Evolutionary conservation across 805 yeast genomes (phyloP).

Genomic region (Candida broadrunensis): DNA sequence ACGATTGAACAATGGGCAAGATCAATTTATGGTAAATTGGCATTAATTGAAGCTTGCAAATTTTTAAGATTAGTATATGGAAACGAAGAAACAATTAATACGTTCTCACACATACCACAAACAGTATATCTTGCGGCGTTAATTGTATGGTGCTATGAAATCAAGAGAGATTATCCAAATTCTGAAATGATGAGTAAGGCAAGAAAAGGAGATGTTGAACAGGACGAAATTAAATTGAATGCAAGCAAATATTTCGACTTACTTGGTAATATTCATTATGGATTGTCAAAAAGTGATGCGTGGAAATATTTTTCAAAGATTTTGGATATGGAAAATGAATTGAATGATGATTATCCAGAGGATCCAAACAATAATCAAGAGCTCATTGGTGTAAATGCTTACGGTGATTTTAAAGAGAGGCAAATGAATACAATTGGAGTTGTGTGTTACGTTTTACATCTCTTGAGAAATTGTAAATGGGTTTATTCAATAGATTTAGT

Average conservation of each 20-base stretch:
- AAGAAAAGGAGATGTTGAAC: not conserved
- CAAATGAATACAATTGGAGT: constrained; percentile 7
- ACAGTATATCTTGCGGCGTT: constrained; percentile 7
- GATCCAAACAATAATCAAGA: not conserved
- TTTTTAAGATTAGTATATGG: constrained; percentile 19
- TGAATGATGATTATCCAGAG: constrained; percentile 1
- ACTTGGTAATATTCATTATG: constrained; percentile 7
- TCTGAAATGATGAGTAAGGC: not conserved
- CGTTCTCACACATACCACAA: constrained; percentile 14
- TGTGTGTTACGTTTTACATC: constrained; percentile 7
- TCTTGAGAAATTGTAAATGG: constrained; percentile 9
- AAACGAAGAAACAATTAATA: constrained; percentile 15
- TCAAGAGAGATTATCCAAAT: constrained; percentile 1
- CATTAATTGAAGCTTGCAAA: constrained; percentile 20
- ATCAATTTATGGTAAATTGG: constrained; percentile 19
- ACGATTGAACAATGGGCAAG: constrained; percentile 19
- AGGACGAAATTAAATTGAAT: constrained; percentile 1
- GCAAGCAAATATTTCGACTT: constrained; percentile 5
- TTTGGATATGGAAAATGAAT: constrained; percentile 7
- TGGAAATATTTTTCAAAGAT: constrained; percentile 11
- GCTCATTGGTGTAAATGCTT: not conserved
- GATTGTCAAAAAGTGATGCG: constrained; percentile 10
- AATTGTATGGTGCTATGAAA: constrained; percentile 10
- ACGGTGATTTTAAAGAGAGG: constrained; percentile 4
- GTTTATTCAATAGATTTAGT: constrained; percentile 4